These are phyloP conservation scores for Diplodia mutila DNA, from an alignment of 2,329 filamentous ascomycete genomes.

Conservation along the genomic window DNA sequence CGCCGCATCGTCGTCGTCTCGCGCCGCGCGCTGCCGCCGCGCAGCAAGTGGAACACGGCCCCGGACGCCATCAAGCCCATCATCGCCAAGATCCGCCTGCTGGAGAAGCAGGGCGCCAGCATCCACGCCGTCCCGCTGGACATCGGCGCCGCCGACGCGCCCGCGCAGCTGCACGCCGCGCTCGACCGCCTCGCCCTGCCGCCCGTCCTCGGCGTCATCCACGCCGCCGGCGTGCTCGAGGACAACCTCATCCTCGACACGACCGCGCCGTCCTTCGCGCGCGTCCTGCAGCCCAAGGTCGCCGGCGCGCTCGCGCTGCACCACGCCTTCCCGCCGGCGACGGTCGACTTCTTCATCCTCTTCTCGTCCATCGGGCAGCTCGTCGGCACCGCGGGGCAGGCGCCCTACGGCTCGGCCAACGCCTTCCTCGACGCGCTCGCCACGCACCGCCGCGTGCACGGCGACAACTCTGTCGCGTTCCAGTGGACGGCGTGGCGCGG, in stretches of 20 bases:
- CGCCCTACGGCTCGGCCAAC: slow-evolving; percentile 31
- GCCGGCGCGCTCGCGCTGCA: slow-evolving; percentile 34
- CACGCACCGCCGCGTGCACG: slow-evolving; percentile 33
- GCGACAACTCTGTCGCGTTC: slow-evolving; percentile 49
- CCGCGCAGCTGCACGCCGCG: slow-evolving; percentile 29
- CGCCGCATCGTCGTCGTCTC: slow-evolving; percentile 48
- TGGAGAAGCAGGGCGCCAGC: slow-evolving; percentile 36
- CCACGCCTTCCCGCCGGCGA: slow-evolving; percentile 36
- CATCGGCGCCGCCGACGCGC: slow-evolving; percentile 35
- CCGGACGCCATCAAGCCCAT: slow-evolving; percentile 27
- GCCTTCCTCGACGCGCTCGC: slow-evolving; percentile 30
- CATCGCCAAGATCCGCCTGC: slow-evolving; percentile 28
- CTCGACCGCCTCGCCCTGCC: slow-evolving; percentile 44
- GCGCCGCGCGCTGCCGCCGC: slow-evolving; percentile 43
- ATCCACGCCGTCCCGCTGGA: slow-evolving; percentile 43
- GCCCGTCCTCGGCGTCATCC: slow-evolving; percentile 47
- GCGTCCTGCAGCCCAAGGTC: slow-evolving; percentile 43
- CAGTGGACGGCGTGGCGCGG: slow-evolving; percentile 51
- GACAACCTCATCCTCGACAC: slow-evolving; percentile 43
- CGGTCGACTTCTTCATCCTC: slow-evolving; percentile 33
- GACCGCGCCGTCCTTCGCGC: slow-evolving; percentile 35
- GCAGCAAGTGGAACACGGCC: slow-evolving; percentile 36
- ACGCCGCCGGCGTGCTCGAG: slow-evolving; percentile 47
- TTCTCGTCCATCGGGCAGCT: slow-evolving; percentile 25
- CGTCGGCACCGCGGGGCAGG: slow-evolving; percentile 17